Base-by-base conservation (phyloP, 139 green algal genomes). In the Asterochloris sp. region DNA sequence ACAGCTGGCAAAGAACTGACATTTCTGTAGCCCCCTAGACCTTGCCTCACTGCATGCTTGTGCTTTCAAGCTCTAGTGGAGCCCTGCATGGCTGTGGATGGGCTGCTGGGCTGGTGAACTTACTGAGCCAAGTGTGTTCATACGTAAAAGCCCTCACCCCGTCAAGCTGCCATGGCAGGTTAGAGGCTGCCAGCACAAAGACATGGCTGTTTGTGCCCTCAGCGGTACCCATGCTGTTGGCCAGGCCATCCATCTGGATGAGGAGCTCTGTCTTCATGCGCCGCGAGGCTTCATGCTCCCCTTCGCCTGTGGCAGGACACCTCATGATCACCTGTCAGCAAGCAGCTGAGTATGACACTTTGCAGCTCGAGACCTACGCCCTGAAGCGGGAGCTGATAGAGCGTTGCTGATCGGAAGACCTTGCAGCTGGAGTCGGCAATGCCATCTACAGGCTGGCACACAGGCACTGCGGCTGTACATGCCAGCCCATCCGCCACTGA, bases 121-220 rank as follows among this genome's bases (percentile, higher is more conserved):
- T 12, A 16, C 0, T 11, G 29, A 78, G 29, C 26, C 12, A 24
- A 6, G 13, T 15, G 28, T 14, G 28, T 14, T 23, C 10, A 27
- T 29, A 61, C 24, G 76, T 10, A 60, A 24, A 1, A 60, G 21
- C 27, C 23, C 68, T 85, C 14, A 94, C 95, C 87, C 97, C 93
- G 74, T 98, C 95, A 16, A 98, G 90, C 83, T 98, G 92, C 95
- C 94, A 98, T 1, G 95, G 95, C 86, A 96, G 97, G 90, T 98
- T 98, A 62, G 95, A 98, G 80, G 95, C 95, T 0, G 94, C 95
- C 69, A 98, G 90, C 77, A 98, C 92, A 93, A 98, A 96, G 62
- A 98, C 94, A 68, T 92, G 89, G 73, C 89, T 88, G 60, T 68
- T 62, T 6, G 38, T 54, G 38, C 74, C 82, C 79, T 63, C 24